These are phyloP conservation scores for Phytopythium boreale DNA, from an alignment of 352 stramenopile species.

Conservation along the genomic window DNA sequence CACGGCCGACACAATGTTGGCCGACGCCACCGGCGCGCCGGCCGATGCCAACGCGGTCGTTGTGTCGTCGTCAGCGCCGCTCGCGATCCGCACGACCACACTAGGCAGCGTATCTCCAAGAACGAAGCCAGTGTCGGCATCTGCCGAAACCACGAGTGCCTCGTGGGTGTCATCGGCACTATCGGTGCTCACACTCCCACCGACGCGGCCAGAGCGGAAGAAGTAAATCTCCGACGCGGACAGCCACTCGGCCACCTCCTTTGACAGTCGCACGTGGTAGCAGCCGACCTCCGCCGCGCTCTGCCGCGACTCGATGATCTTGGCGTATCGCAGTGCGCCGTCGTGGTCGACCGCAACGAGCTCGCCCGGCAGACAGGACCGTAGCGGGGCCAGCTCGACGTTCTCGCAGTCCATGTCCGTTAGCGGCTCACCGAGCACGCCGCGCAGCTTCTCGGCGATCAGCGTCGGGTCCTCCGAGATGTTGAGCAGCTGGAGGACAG, in stretches of 20 bases:
- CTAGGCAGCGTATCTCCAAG: neutral
- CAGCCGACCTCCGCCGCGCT: slow-evolving; percentile 36
- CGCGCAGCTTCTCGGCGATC: slow-evolving; percentile 69
- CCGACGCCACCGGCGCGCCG: slow-evolving; percentile 17
- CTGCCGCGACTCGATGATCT: slow-evolving; percentile 44
- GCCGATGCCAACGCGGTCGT: neutral
- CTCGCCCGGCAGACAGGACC: slow-evolving; percentile 67
- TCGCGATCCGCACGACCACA: neutral
- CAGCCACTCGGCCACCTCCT: slow-evolving; percentile 32
- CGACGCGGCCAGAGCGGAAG: slow-evolving; percentile 54
- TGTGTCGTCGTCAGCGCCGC: neutral
- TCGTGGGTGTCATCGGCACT: neutral
- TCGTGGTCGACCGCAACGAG: slow-evolving; percentile 57
- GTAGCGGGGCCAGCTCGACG: slow-evolving; percentile 60
- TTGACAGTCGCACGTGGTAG: slow-evolving; percentile 63
- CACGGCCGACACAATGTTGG: slow-evolving; percentile 67
- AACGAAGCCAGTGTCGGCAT: neutral
- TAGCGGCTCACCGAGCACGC: slow-evolving; percentile 48
- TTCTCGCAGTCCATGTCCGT: slow-evolving; percentile 36
- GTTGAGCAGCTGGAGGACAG: slow-evolving; percentile 52
- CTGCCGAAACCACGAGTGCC: neutral
- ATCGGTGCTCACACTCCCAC: slow-evolving; percentile 9
- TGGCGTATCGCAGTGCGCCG: slow-evolving; percentile 53
- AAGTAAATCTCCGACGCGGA: slow-evolving; percentile 65
- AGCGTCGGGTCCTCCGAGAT: slow-evolving; percentile 60